These are phyloP conservation scores for Smallanthus sonchifolius DNA, from an alignment of 129 eudicot genomes.

Conservation along the genomic window DNA sequence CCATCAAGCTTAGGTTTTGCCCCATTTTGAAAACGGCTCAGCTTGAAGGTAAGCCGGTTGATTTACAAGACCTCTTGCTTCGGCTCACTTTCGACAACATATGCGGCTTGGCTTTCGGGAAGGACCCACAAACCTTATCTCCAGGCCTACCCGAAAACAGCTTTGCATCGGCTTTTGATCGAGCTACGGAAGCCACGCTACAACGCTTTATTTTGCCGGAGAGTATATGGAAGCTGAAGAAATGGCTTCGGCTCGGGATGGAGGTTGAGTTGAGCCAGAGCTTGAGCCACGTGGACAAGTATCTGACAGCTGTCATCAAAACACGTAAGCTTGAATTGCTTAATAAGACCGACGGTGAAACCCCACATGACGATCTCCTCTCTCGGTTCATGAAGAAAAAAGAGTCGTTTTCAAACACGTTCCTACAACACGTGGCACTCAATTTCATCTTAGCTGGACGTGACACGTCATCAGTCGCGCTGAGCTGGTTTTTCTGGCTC, in stretches of 20 bases:
- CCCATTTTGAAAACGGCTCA: conserved; percentile 57
- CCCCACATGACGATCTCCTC: conserved; percentile 58
- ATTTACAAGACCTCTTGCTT: conserved; percentile 60
- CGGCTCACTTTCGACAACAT: conserved; percentile 79
- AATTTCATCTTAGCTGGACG: conserved; percentile 84
- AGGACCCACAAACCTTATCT: conserved; percentile 64
- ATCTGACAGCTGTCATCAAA: conserved; percentile 49
- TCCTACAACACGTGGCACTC: conserved; percentile 67
- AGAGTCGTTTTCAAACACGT: conserved; percentile 48
- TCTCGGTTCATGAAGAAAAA: conserved; percentile 77
- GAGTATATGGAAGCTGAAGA: conserved; percentile 53
- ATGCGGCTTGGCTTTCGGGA: conserved; percentile 76
- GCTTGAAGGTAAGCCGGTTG: conserved; percentile 52
- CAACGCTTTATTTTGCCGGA: conserved; percentile 68
- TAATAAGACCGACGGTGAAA: conserved; percentile 27
- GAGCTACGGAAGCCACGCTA: conserved; percentile 77
- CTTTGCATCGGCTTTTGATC: conserved; percentile 60
- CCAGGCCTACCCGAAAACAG: conserved; percentile 54
- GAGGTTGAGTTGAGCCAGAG: conserved; percentile 56
- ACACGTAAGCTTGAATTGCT: conserved; percentile 66
- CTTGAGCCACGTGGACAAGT: conserved; percentile 53
- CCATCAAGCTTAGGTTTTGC: conserved; percentile 52
- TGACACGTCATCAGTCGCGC: conserved; percentile 79
- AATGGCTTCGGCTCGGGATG: conserved; percentile 61
- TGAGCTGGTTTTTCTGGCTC: conserved; percentile 75